Conservation (phyloP, 805 yeast genomes). For the Pichia phayaonensis region DNA sequence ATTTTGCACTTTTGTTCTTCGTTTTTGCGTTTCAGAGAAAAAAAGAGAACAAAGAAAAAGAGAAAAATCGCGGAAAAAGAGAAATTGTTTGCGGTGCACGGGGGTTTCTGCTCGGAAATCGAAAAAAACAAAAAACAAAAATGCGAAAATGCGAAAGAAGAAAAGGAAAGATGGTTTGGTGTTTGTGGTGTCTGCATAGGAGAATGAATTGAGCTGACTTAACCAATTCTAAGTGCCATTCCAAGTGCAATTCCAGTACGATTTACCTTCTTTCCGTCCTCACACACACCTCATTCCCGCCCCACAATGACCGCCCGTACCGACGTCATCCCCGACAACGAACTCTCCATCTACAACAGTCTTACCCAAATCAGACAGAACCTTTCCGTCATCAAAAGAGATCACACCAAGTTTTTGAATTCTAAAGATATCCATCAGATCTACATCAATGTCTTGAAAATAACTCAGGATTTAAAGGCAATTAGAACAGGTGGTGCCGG, state of each 20-base stretch:
- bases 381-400: constrained; percentile 47
- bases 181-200: too few species aligned
- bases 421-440: constrained; percentile 58
- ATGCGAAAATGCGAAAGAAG: too few species aligned
- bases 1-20: too few species aligned
- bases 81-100: too few species aligned
- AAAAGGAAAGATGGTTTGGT: too few species aligned
- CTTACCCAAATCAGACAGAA: constrained; percentile 36
- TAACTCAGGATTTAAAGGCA: constrained; percentile 45
- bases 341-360: constrained; percentile 30
- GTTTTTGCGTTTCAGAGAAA: too few species aligned
- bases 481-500: constrained; percentile 32
- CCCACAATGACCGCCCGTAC: constrained; percentile 8
- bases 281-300: neutral
- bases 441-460: constrained; percentile 49
- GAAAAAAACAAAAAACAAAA: too few species aligned
- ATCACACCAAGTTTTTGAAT: constrained; percentile 55
- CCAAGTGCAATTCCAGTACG: too few species aligned
- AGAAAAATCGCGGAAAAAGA: neutral
- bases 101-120: too few species aligned
- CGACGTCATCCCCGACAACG: constrained; percentile 26
- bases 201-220: too few species aligned
- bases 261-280: neutral
- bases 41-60: too few species aligned
- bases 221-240: too few species aligned